These are phyloP conservation scores for Polygonum maritimum DNA, from an alignment of 148 eudicot species.

Conservation along the genomic window DNA sequence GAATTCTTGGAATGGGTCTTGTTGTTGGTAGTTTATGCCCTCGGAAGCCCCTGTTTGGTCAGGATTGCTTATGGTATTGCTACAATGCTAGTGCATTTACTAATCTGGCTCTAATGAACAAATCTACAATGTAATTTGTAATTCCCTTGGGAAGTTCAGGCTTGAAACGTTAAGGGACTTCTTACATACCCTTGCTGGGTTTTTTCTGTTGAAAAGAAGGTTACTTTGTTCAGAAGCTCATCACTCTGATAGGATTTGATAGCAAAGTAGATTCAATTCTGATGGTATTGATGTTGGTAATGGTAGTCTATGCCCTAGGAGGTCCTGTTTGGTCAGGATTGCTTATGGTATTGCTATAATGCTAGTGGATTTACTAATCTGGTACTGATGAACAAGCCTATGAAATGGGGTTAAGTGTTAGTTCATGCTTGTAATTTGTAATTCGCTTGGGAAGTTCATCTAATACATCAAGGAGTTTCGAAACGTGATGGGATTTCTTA, in stretches of 20 bases:
- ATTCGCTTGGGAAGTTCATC: not conserved
- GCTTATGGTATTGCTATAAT: not conserved
- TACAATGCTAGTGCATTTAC: not conserved
- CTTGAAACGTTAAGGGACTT: too few relatives aligned
- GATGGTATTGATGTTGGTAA: too few relatives aligned
- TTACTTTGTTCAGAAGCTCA: too few relatives aligned
- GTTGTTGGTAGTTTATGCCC: not conserved
- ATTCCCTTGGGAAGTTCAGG: too few relatives aligned
- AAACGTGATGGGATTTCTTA: not conserved
- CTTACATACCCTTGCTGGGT: too few relatives aligned
- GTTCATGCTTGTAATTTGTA: not conserved
- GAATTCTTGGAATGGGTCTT: too few relatives aligned
- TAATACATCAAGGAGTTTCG: not conserved
- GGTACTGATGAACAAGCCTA: not conserved
- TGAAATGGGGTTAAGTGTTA: not conserved
- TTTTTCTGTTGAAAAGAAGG: too few relatives aligned
- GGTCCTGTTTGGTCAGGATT: not conserved
- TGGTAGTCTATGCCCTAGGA: not conserved
- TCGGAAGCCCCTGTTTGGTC: not conserved
- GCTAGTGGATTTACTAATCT: not conserved
- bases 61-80: not conserved
- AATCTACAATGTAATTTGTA: too few relatives aligned
- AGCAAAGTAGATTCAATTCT: too few relatives aligned
- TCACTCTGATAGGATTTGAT: too few relatives aligned
- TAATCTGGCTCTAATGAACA: too few relatives aligned